phyloP scores from a whole-genome alignment of 148 eudicot genomes.

The Chenopodium suecicum region DNA sequence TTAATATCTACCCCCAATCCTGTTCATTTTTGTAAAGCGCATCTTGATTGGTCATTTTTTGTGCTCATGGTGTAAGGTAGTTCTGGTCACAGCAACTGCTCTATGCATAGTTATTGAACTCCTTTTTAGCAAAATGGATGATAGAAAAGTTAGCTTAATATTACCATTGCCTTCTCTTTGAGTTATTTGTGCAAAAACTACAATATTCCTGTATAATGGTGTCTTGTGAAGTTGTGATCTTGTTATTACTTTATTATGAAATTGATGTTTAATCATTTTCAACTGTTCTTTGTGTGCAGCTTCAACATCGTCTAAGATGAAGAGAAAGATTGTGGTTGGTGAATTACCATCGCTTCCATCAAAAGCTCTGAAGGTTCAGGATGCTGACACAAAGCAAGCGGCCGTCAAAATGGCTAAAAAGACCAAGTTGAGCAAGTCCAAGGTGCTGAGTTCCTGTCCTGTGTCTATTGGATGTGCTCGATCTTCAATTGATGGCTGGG shows the following conservation, averaged over 20 bases:
- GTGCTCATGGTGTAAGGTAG: neutral
- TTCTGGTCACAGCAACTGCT: neutral
- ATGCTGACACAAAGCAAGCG: conserved; percentile 38
- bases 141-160: neutral
- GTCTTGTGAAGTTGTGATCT: neutral
- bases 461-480: conserved; percentile 87
- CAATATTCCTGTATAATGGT: neutral
- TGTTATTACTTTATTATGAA: neutral
- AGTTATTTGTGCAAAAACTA: neutral
- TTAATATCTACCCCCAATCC: neutral
- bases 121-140: neutral
- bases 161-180: neutral
- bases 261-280: neutral
- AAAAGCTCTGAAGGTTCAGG: conserved; percentile 43
- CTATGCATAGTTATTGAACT: neutral
- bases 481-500: conserved; percentile 85
- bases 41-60: neutral
- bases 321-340: conserved; percentile 52
- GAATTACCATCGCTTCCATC: conserved; percentile 35
- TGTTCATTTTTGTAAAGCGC: neutral
- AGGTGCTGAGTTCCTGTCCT: conserved; percentile 47
- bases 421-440: conserved; percentile 37
- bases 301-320: conserved; percentile 39
- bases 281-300: conserved; percentile 35
- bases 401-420: conserved; percentile 34